Evolutionary conservation across 768 basidiomycete genomes (phyloP).

Genomic region (Naganishia onofrii): DNA sequence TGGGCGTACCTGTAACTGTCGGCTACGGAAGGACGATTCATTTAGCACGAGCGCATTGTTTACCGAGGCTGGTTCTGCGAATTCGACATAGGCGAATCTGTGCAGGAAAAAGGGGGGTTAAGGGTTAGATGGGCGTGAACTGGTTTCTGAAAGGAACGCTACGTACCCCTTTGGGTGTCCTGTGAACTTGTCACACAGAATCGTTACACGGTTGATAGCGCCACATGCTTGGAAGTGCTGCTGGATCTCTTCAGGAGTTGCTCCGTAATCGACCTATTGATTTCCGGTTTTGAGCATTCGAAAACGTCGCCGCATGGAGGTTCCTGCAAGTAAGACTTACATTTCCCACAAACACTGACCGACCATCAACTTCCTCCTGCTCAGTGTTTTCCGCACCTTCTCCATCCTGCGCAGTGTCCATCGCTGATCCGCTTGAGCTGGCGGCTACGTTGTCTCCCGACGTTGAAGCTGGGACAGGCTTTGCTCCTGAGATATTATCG

Average conservation of each 20-base stretch:
- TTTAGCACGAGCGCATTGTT: slow-evolving; percentile 89
- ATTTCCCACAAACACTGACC: slow-evolving; percentile 95
- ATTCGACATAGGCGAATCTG: slow-evolving; percentile 98
- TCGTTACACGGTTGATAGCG: slow-evolving; percentile 96
- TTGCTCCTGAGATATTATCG: slow-evolving; percentile 37
- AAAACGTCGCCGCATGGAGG: no score
- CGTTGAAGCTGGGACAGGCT: slow-evolving; percentile 31
- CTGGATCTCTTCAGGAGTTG: slow-evolving; percentile 98
- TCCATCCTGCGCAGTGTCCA: slow-evolving; percentile 54
- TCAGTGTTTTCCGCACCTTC: slow-evolving; percentile 72
- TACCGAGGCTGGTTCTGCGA: slow-evolving; percentile 86
- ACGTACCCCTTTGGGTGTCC: slow-evolving; percentile 95
- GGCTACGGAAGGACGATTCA: slow-evolving; percentile 90
- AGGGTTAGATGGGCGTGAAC: not conserved
- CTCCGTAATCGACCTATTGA: slow-evolving; percentile 86
- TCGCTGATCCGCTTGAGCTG: slow-evolving; percentile 28
- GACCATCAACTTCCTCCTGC: slow-evolving; percentile 69
- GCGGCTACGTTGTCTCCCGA: slow-evolving; percentile 33
- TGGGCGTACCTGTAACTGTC: slow-evolving; percentile 76
- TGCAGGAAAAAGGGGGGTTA: not conserved
- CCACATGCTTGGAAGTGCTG: slow-evolving; percentile 95
- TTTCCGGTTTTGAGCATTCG: not conserved
- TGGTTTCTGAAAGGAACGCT: not conserved
- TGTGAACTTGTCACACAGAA: slow-evolving; percentile 98
- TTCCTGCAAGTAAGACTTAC: slow-evolving; percentile 56